Conservation (phyloP, 371 early-diverging fungal species). For the Mortierella sp. region DNA sequence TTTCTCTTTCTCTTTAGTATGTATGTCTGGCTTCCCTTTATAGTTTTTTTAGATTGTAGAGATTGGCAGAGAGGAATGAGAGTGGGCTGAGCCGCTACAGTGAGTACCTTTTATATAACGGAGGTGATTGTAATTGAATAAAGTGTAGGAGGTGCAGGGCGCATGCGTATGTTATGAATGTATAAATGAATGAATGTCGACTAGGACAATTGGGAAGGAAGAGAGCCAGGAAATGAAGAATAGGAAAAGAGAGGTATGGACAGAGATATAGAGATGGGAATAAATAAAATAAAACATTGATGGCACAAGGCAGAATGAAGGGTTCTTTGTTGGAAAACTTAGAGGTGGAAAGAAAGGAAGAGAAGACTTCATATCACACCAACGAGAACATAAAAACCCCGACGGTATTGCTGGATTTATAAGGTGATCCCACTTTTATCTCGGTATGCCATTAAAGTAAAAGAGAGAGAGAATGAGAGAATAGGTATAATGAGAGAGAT, state of each 20-base stretch:
- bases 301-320: slow-evolving; percentile 2
- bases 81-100: not conserved
- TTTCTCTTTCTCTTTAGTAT: no score
- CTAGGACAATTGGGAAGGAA: no score
- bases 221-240: not conserved
- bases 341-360: not conserved
- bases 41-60: not conserved
- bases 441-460: no score
- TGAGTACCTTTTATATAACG: not conserved
- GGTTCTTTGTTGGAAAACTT: not conserved
- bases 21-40: no score
- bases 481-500: not conserved
- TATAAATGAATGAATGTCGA: no score
- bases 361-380: not conserved
- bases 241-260: not conserved
- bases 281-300: slow-evolving; percentile 2
- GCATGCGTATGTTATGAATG: not conserved
- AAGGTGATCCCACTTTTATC: no score
- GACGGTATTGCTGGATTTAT: no score
- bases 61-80: not conserved
- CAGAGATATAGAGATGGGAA: not conserved
- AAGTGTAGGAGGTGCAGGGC: not conserved
- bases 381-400: no score
- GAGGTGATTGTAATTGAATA: not conserved
- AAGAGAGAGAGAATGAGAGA: slow-evolving; percentile 5